Conservation (phyloP, 805 yeast genomes). For the Clavispora phyllophila region DNA sequence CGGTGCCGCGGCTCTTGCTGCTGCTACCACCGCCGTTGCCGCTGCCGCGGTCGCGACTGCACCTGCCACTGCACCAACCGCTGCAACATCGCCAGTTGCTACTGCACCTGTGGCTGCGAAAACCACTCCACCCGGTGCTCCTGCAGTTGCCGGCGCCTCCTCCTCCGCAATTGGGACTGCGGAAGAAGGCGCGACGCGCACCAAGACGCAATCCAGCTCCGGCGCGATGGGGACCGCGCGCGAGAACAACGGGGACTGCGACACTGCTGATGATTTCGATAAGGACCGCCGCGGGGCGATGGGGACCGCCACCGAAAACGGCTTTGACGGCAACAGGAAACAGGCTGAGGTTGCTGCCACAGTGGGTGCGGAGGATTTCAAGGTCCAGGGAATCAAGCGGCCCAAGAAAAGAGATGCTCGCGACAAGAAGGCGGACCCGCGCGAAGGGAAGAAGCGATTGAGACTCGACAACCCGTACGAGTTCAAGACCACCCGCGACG, state of each 20-base stretch:
- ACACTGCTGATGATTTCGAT: too few relatives aligned
- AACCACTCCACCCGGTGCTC: background rate
- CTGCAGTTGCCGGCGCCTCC: background rate
- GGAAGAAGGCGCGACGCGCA: background rate
- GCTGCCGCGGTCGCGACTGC: background rate
- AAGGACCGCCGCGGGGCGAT: too few relatives aligned
- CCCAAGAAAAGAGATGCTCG: background rate
- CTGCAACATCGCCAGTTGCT: background rate
- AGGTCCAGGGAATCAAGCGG: background rate
- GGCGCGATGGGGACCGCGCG: background rate
- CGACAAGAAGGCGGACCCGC: background rate
- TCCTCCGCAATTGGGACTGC: constrained; percentile 1
- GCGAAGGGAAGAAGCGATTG: background rate
- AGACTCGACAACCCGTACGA: background rate
- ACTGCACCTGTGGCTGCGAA: constrained; percentile 1
- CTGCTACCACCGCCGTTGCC: background rate
- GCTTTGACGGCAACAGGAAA: too few relatives aligned
- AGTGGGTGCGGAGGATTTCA: background rate
- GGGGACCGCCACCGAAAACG: background rate
- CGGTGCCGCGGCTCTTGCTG: background rate
- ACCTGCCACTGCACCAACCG: background rate
- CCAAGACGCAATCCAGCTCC: background rate
- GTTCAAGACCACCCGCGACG: background rate
- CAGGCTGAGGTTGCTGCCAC: background rate
- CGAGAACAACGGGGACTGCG: too few relatives aligned